Evolutionary conservation across 2,329 filamentous ascomycete species (phyloP).

Genomic region (Dactylellina leptospora): DNA sequence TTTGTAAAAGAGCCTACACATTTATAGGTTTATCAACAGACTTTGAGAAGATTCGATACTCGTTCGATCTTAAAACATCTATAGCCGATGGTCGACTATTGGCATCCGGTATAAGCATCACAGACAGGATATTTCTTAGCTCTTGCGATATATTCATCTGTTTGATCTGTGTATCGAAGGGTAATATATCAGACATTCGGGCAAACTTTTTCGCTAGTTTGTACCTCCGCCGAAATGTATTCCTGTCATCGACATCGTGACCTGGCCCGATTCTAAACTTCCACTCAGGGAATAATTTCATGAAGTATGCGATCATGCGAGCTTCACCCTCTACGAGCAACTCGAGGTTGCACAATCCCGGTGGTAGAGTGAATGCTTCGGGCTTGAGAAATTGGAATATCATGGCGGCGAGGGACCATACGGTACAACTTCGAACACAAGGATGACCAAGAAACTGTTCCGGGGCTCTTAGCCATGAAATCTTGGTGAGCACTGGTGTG

Average conservation of each 20-base stretch:
- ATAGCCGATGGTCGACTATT: constrained; percentile 23
- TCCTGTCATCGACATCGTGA: constrained; percentile 12
- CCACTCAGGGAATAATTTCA: constrained; percentile 29
- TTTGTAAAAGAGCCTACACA: constrained; percentile 5
- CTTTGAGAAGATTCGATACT: constrained; percentile 26
- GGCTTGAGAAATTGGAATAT: constrained; percentile 32
- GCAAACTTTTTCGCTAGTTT: constrained; percentile 13
- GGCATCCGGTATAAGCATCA: constrained; percentile 26
- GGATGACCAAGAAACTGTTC: constrained; percentile 26
- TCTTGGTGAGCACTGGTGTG: constrained; percentile 10
- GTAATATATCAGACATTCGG: constrained; percentile 21
- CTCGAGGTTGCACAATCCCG: constrained; percentile 10
- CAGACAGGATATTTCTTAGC: constrained; percentile 14
- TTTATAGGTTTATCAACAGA: constrained; percentile 19
- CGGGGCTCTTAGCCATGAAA: constrained; percentile 20
- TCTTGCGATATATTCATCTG: constrained; percentile 24
- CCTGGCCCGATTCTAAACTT: constrained; percentile 24
- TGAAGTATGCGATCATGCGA: constrained; percentile 28
- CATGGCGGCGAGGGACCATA: constrained; percentile 27
- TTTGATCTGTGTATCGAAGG: constrained; percentile 19
- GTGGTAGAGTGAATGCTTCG: constrained; percentile 24
- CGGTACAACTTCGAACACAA: constrained; percentile 31
- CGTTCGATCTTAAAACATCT: constrained; percentile 26
- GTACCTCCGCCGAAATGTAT: constrained; percentile 3
- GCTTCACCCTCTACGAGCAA: constrained; percentile 5